Base-by-base conservation (phyloP, 192 early-diverging fungal genomes). In the Haplosporangium gracile region DNA sequence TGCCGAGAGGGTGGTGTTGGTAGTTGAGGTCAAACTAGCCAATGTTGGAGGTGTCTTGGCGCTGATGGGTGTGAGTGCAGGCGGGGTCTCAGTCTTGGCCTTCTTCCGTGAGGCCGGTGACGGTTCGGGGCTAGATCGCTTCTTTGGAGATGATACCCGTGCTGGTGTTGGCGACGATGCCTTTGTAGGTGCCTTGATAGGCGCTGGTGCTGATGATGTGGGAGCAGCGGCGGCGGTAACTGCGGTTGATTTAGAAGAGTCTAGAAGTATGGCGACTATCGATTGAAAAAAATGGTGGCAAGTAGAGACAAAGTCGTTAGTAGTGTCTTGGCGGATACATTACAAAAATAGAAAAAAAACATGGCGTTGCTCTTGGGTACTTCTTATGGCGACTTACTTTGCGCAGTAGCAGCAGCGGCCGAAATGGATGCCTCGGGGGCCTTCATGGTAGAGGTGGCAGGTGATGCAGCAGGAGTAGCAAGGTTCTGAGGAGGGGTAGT, bases 61-160 rank as follows among this genome's bases (percentile, higher is more conserved):
- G 15, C 71, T 43, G 22, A 63, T 32, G 3, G 70, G 47, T 42
- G 70, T 55, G 5, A 47, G 53, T 0, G 68, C 32, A 20, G 70
- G 6, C 34, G 65, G 22, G 1, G 63, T 5, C 49, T 79, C 82
- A 7, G 43, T 73, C 75, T 77, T 85, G 68, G 78, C 78, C 29
- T 80, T 29, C 38, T 85, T 85, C 4, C 74, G 75, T 16, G 83
- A 53, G 42, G 72, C 43, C 24, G 77, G 39, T 8, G 63, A 32
- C 24, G 83, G 83, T 29, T 85, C 83, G n/a, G 78, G 83, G 70
- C 83, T 85, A 5, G 83, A 75, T 15, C 83, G 78, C 75, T 85
- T 85, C 34, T 55, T 60, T 10, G 74, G 24, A 2, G 78, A 63
- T 13, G 74, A 49, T 39, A 68, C 20, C 4, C 34, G 38, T 7